Conservation (phyloP, 2,329 filamentous ascomycete genomes). For the Alternaria sp. region DNA sequence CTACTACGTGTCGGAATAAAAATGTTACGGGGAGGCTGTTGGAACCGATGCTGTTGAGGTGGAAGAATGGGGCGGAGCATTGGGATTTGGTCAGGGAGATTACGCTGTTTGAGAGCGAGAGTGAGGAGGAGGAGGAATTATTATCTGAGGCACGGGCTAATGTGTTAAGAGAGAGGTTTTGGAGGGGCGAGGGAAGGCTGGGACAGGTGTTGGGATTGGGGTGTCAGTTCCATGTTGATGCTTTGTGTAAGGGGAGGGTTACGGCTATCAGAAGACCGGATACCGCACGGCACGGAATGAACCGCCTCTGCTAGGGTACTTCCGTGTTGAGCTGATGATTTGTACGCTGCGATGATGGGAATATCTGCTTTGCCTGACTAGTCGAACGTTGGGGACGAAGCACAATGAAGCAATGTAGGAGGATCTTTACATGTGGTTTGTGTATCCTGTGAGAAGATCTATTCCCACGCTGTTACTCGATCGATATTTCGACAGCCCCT, state of each 20-base stretch:
- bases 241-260: background rate
- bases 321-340: no score
- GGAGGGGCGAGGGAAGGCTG: slow-evolving; percentile 23
- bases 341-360: no score
- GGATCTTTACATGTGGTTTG: no score
- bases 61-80: slow-evolving; percentile 26
- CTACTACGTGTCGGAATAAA: slow-evolving; percentile 37
- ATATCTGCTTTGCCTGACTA: no score
- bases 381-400: no score
- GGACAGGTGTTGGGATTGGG: slow-evolving; percentile 34
- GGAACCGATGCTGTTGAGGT: slow-evolving; percentile 34
- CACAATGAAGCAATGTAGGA: no score
- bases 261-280: no score
- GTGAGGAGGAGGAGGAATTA: no score
- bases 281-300: no score
- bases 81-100: slow-evolving; percentile 36
- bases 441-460: fast-evolving
- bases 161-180: slow-evolving; percentile 5
- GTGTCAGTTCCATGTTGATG: slow-evolving; percentile 35
- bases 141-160: background rate
- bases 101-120: slow-evolving; percentile 12
- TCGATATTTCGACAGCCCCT: no score
- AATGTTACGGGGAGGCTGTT: slow-evolving; percentile 27
- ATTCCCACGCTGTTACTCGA: no score
- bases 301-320: no score